phyloP scores from a whole-genome alignment of 176 grass and related monocot species.

The Juncus inflexus region DNA sequence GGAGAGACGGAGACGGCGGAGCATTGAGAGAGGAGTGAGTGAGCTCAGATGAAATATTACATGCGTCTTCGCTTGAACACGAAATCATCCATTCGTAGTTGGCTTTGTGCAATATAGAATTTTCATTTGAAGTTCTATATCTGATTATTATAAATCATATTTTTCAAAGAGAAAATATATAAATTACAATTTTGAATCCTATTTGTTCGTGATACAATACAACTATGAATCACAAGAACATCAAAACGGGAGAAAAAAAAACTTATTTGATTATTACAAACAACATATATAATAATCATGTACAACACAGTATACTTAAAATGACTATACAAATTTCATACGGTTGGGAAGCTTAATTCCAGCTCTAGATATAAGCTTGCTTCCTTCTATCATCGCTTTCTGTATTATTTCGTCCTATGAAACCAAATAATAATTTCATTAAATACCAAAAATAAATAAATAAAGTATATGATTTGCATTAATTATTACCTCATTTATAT shows the following conservation, averaged over 20 bases:
- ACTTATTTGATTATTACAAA: not conserved
- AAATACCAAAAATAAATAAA: not conserved
- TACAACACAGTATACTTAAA: not conserved
- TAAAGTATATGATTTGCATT: not conserved
- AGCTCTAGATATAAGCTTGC: slow-evolving; percentile 35
- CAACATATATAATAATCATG: not conserved
- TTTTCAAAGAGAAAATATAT: no score
- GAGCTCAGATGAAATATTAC: not conserved
- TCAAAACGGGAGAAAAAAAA: not conserved
- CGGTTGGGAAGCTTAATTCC: slow-evolving; percentile 40
- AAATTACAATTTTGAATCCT: no score
- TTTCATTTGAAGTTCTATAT: no score
- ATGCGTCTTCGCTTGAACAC: no score
- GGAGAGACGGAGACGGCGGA: no score
- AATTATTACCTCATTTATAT: slow-evolving; percentile 44
- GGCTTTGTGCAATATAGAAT: no score
- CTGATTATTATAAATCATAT: no score
- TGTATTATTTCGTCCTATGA: slow-evolving; percentile 35
- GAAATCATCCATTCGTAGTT: no score
- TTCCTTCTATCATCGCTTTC: slow-evolving; percentile 27
- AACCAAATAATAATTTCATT: not conserved
- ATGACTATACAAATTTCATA: slow-evolving; percentile 38
- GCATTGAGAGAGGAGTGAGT: slow-evolving; percentile 10
- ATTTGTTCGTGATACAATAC: no score
- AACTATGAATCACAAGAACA: not conserved